These are phyloP conservation scores for Eutrema yunnanense DNA, from an alignment of 345 rosid species.

Conservation along the genomic window DNA sequence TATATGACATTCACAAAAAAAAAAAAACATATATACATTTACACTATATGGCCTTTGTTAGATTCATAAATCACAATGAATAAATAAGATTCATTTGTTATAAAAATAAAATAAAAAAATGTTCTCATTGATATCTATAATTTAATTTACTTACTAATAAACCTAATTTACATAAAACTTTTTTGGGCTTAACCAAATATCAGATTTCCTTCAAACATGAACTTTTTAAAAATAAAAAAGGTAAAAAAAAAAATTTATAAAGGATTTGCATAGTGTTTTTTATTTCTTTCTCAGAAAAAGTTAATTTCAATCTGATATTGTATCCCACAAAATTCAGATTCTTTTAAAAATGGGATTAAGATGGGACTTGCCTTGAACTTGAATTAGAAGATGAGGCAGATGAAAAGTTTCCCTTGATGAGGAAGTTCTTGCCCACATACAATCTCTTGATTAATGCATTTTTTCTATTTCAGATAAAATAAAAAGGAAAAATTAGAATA, in stretches of 20 bases:
- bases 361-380: constrained; percentile 15
- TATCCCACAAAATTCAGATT: background rate
- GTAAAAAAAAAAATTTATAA: too few relatives aligned
- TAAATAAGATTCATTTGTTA: background rate
- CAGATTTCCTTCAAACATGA: background rate
- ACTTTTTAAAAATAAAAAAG: background rate
- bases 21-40: too few relatives aligned
- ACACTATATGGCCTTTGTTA: background rate
- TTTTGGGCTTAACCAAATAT: background rate
- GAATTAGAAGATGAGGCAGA: constrained; percentile 22
- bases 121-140: background rate
- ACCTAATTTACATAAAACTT: too few relatives aligned
- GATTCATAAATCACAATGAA: background rate
- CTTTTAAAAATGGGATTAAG: background rate
- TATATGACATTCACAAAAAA: background rate
- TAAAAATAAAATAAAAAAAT: background rate
- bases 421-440: constrained; percentile 1
- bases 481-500: constrained; percentile 3
- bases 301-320: background rate
- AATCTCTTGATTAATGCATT: constrained; percentile 1
- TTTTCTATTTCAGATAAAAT: background rate
- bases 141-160: background rate
- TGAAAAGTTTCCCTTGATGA: constrained; percentile 17
- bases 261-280: too few relatives aligned
- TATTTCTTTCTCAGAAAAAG: too few relatives aligned